Evolutionary conservation across 495 filamentous ascomycete genomes (phyloP), one percentile per base, ranked within the genome.

Genomic region (Delitschia confertaspora): DNA sequence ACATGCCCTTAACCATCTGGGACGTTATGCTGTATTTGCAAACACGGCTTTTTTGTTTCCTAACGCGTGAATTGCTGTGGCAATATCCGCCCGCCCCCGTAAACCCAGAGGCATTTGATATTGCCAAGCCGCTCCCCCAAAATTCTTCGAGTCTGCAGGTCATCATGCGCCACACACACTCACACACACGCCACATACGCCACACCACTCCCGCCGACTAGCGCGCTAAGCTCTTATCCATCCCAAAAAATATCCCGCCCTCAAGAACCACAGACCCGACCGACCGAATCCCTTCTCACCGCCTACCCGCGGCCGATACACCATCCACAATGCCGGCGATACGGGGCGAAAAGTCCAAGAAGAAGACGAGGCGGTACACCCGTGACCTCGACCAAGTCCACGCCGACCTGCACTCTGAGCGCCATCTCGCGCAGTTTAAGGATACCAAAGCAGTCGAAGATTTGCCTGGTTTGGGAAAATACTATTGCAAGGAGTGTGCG

Each of bases 401-500:
- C 51, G 75, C 76, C 33, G 91, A 98, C 62, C 65, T 94, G 36
- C 67, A 63, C 40, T 80, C 77, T 10, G 72, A 82, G 6, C 81
- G 79, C 52, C 88, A 94, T 59, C 76, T 98, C 18, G 65, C 72
- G 27, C 74, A 83, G 36, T 82, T 79, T 70, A 84, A 86, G 56
- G 74, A 76, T 22, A 70, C 79, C 33, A 89, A 94, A 55, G 80
- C 83, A 19, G 65, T 73, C 14, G 89, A 94, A 59, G 89, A 95
- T 53, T 73, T 91, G 11, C 91, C 89, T 5, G 88, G 78, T 0
- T 67, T 95, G 20, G 89, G 89, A 4, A 67, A 71, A 56, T 80
- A 75, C 50, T 95, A 94, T 60, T 98, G 89, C 61, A 69, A 82
- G n/a, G 84, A 93, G 66, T 98, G 89, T 58, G 79, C 88, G 27